These are phyloP conservation scores for Trichomonascus vanleenenianus DNA, from an alignment of 805 yeast genomes.

Conservation along the genomic window DNA sequence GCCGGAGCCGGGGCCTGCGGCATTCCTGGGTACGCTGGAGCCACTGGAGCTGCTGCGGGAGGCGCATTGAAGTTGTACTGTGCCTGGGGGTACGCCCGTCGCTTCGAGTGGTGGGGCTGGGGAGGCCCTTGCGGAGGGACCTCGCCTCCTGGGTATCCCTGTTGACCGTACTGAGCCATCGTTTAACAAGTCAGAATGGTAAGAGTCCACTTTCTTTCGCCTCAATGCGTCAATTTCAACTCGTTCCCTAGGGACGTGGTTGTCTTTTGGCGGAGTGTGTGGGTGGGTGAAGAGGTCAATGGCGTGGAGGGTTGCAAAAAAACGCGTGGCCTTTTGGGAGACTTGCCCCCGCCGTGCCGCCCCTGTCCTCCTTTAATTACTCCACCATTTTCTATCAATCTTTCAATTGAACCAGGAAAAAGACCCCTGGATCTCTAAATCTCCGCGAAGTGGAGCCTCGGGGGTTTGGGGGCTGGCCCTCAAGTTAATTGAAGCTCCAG, in stretches of 20 bases:
- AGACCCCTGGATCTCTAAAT: no score
- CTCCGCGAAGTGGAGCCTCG: no score
- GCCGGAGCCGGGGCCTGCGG: not conserved
- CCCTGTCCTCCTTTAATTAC: no score
- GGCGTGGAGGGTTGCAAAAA: not conserved
- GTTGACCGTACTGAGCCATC: slow-evolving; percentile 5
- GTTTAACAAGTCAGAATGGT: no score
- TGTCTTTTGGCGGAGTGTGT: not conserved
- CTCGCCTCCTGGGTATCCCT: not conserved
- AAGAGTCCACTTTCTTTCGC: no score
- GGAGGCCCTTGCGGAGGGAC: slow-evolving; percentile 1
- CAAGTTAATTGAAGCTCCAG: no score
- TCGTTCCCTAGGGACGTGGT: not conserved
- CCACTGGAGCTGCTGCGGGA: slow-evolving; percentile 14
- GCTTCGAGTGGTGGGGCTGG: slow-evolving; percentile 27
- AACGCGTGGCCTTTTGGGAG: not conserved
- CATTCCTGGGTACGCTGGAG: slow-evolving; percentile 5
- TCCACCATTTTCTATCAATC: no score
- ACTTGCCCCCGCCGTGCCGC: not conserved
- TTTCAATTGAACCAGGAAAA: no score
- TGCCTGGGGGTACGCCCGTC: slow-evolving; percentile 43
- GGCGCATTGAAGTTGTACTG: slow-evolving; percentile 34
- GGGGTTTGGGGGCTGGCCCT: no score
- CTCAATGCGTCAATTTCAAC: no score
- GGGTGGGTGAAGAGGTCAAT: not conserved